phyloP scores from a whole-genome alignment of 2,329 filamentous ascomycete species.

The Botrytis aclada region DNA sequence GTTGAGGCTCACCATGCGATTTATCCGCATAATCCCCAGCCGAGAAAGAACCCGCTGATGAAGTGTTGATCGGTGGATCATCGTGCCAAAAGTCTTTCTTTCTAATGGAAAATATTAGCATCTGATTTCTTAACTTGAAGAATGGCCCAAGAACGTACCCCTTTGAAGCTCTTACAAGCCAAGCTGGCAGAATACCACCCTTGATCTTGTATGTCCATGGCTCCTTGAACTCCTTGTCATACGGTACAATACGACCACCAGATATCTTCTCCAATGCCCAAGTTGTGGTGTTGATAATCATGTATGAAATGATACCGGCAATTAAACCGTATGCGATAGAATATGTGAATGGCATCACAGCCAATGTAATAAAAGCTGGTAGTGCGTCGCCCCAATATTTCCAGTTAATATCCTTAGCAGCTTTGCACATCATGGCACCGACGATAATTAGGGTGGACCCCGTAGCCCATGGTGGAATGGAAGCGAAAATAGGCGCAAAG shows the following conservation, averaged over 20 bases:
- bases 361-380: conserved; percentile 80
- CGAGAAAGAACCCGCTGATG: not conserved
- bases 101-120: conserved; percentile 44
- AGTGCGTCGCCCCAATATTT: conserved; percentile 78
- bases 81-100: conserved; percentile 32
- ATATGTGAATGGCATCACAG: conserved; percentile 87
- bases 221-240: conserved; percentile 73
- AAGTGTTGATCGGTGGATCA: conserved; percentile 9
- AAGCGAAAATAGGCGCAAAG: conserved; percentile 87
- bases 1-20: not conserved
- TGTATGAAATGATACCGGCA: conserved; percentile 72
- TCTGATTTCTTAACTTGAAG: not conserved
- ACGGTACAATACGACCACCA: conserved; percentile 67
- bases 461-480: conserved; percentile 85
- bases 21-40: not conserved
- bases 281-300: conserved; percentile 68
- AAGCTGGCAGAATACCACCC: conserved; percentile 71
- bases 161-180: conserved; percentile 54
- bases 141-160: not conserved
- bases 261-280: conserved; percentile 66
- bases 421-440: conserved; percentile 77
- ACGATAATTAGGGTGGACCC: conserved; percentile 82
- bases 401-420: conserved; percentile 85
- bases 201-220: conserved; percentile 75
- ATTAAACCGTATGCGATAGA: conserved; percentile 85